These are phyloP conservation scores for Berberis thunbergii DNA, from an alignment of 164 flowering plant species.

Conservation along the genomic window DNA sequence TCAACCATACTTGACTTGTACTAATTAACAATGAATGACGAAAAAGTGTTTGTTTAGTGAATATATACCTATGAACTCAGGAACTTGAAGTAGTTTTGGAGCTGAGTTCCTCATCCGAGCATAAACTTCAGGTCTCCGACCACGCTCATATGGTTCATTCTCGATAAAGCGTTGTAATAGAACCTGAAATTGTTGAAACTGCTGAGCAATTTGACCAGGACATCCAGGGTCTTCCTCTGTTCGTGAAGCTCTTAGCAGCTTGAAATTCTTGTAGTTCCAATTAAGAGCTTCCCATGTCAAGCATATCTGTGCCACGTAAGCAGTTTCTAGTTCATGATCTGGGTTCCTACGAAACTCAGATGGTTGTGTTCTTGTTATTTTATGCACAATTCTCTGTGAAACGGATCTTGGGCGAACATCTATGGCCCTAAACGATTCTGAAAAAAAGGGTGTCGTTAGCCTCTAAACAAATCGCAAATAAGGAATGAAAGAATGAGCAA, in stretches of 20 bases:
- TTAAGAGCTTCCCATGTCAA: slow-evolving; percentile 91
- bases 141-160: slow-evolving; percentile 77
- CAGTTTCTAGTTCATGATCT: slow-evolving; percentile 57
- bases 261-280: slow-evolving; percentile 63
- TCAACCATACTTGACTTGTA: background rate
- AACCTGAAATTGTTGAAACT: slow-evolving; percentile 82
- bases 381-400: slow-evolving; percentile 66
- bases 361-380: slow-evolving; percentile 25
- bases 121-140: slow-evolving; percentile 48
- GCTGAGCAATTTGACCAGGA: slow-evolving; percentile 63
- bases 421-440: slow-evolving; percentile 64
- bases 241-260: slow-evolving; percentile 35
- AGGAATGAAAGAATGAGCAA: background rate
- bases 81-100: slow-evolving; percentile 75
- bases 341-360: slow-evolving; percentile 27
- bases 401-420: slow-evolving; percentile 63
- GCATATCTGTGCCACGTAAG: slow-evolving; percentile 79
- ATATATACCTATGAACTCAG: slow-evolving; percentile 49
- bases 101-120: slow-evolving; percentile 44
- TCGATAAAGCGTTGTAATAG: slow-evolving; percentile 76
- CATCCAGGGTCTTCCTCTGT: slow-evolving; percentile 49
- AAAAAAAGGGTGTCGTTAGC: slow-evolving; percentile 3
- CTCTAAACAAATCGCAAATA: background rate
- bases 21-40: background rate
- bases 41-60: background rate